Evolutionary conservation across 192 early-diverging fungal genomes (phyloP).

Genomic region (Chytriomyces hyalinus): DNA sequence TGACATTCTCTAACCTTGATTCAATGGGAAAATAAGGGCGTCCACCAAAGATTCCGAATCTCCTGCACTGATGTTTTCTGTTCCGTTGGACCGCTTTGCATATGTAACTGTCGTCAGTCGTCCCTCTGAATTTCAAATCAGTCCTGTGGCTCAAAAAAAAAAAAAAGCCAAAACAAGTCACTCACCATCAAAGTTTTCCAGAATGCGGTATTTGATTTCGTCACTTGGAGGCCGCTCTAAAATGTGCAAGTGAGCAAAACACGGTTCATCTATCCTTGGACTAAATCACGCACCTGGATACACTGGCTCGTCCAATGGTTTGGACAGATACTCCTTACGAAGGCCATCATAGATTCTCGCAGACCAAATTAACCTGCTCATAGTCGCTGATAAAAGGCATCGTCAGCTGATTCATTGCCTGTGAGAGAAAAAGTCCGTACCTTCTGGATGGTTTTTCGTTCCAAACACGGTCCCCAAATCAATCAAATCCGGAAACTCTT

Average conservation of each 20-base stretch:
- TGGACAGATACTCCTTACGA: slow-evolving; percentile 40
- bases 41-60: slow-evolving; percentile 48
- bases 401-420: neutral
- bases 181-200: slow-evolving; percentile 50
- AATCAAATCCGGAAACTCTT: slow-evolving; percentile 34
- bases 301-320: slow-evolving; percentile 12
- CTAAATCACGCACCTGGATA: slow-evolving; percentile 27
- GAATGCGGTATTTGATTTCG: slow-evolving; percentile 44
- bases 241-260: neutral
- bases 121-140: slow-evolving; percentile 20
- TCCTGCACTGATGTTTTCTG: slow-evolving; percentile 44
- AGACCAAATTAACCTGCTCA: slow-evolving; percentile 42
- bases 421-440: neutral
- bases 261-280: neutral
- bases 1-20: slow-evolving; percentile 40
- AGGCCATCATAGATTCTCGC: slow-evolving; percentile 36
- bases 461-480: slow-evolving; percentile 41
- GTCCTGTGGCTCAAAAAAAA: neutral
- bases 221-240: slow-evolving; percentile 35
- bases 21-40: slow-evolving; percentile 56
- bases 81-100: slow-evolving; percentile 34
- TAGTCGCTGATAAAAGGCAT: slow-evolving; percentile 17
- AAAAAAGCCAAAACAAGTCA: neutral
- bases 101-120: slow-evolving; percentile 41
- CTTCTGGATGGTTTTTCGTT: neutral